Evolutionary conservation across 2,329 filamentous ascomycete species (phyloP).

Genomic region (Cladosporium sp.): DNA sequence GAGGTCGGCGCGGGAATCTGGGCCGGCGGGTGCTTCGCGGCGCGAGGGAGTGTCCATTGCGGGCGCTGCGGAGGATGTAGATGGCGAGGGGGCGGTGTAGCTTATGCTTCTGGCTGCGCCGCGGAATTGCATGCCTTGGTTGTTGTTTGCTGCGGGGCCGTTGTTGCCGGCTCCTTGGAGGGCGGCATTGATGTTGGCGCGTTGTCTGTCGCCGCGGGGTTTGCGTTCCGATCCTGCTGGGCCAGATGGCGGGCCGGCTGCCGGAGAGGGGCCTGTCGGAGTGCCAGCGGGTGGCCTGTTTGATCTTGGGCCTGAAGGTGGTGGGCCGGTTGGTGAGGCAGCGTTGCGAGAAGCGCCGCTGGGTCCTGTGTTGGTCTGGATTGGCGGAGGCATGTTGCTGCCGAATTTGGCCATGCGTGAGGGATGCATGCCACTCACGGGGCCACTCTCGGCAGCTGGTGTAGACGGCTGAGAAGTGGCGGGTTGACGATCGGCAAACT

Average conservation of each 20-base stretch:
- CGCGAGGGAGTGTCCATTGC: constrained; percentile 20
- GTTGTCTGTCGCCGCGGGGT: constrained; percentile 21
- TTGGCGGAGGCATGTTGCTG: constrained; percentile 21
- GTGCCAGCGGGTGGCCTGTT: constrained; percentile 19
- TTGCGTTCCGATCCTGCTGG: constrained; percentile 24
- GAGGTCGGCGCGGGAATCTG: constrained; percentile 16
- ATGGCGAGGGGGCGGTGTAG: constrained; percentile 13
- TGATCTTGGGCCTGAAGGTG: constrained; percentile 26
- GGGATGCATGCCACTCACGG: constrained; percentile 25
- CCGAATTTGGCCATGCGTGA: constrained; percentile 24
- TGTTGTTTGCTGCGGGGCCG: constrained; percentile 13
- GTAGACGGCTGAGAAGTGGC: constrained; percentile 21
- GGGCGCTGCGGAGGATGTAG: constrained; percentile 1
- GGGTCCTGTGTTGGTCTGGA: constrained; percentile 23
- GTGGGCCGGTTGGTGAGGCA: constrained; percentile 26
- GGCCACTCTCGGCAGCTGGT: constrained; percentile 22
- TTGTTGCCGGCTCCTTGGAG: constrained; percentile 18
- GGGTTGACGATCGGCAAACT: constrained; percentile 13
- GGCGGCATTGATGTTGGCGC: constrained; percentile 26
- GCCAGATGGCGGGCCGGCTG: constrained; percentile 26
- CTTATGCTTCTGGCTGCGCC: constrained; percentile 24
- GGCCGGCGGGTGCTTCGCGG: constrained; percentile 13
- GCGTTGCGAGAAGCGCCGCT: constrained; percentile 21
- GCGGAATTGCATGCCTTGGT: constrained; percentile 28
- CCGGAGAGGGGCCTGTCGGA: constrained; percentile 28